Base-by-base conservation (phyloP, 768 basidiomycete species). In the Suillus bovinus region DNA sequence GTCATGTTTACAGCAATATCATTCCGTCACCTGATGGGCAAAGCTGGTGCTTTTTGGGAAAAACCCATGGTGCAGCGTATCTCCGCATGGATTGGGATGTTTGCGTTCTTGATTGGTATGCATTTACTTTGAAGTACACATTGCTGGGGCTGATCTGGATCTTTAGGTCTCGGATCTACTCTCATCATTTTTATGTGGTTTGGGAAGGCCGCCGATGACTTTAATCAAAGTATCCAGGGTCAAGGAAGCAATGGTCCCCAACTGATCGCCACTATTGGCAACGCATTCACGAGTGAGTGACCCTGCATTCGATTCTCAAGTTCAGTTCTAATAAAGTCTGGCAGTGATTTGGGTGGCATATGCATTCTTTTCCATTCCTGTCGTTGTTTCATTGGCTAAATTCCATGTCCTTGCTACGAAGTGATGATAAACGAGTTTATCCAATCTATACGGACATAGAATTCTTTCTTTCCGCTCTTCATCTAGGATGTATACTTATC, bases 331-430 rank as follows among this genome's bases (percentile, higher is more conserved):
- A 16, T 34, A 16, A 6, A 52, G 58, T 53, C 27, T 17, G 53
- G 17, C 49, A 93, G 91, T 93, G 89, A 80, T 87, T 47, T 92
- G 88, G 85, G 85, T 91, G 22, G 90, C 84, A 17, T 91, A 90
- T 66, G 85, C 87, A 6, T 93, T 93, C 70, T 87, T 83, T 63
- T 84, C 81, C 2, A 82, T 91, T 24, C 89, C 91, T 5, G 78
- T 93, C 47, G 82, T 91, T 22, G 82, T 84, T 63, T 84, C 89
- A 10, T 73, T 92, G 52, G 79, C 88, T 13, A 91, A 89, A 71
- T 70, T 91, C 39, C 86, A 92, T 53, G 80, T 90, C 64, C 80
- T 79, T 39, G 76, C 82, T 4, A 74, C 71, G 58, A 80, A 76
- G 78, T 81, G 67, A 78, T 56, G 20, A 29, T 5, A 50, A 61